A percentile compares a stretch with the other conserved stretches of the same genome.
These are phyloP conservation scores for Hemerocallis citrina DNA, from an alignment of 106 monocot genomes.

Conservation along the genomic window DNA sequence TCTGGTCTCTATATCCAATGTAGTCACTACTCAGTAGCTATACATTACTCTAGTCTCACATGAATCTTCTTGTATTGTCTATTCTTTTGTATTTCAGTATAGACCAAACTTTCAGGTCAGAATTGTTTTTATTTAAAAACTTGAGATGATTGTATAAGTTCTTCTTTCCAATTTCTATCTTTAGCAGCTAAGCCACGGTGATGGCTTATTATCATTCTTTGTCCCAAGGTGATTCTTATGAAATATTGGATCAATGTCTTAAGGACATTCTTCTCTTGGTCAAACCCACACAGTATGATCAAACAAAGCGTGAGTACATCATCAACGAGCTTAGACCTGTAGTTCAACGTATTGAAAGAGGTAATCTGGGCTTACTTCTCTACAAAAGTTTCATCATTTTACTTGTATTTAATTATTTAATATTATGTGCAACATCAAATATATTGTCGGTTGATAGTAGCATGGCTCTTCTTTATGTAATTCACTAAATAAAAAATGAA, in stretches of 20 bases:
- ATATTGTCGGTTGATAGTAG: neutral
- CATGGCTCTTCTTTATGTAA: neutral
- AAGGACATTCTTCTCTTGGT: neutral
- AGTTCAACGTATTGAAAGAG: neutral
- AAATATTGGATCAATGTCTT: neutral
- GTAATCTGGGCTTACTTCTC: neutral
- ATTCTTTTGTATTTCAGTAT: no score
- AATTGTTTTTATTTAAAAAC: neutral
- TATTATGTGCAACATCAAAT: neutral
- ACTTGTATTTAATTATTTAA: no score
- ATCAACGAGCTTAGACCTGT: neutral
- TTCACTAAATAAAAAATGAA: neutral
- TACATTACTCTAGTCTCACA: no score
- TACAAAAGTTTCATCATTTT: no score
- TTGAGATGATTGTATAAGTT: neutral
- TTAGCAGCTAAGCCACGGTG: neutral
- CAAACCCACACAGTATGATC: conserved; percentile 1
- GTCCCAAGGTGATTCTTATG: neutral
- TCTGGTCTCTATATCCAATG: no score
- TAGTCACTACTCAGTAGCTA: no score
- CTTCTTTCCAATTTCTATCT: neutral
- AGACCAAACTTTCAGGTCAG: no score
- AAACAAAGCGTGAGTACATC: neutral
- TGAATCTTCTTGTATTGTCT: no score
- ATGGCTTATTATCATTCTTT: no score